Base-by-base conservation (phyloP, 2,329 filamentous ascomycete species). In the Alternaria alternata region DNA sequence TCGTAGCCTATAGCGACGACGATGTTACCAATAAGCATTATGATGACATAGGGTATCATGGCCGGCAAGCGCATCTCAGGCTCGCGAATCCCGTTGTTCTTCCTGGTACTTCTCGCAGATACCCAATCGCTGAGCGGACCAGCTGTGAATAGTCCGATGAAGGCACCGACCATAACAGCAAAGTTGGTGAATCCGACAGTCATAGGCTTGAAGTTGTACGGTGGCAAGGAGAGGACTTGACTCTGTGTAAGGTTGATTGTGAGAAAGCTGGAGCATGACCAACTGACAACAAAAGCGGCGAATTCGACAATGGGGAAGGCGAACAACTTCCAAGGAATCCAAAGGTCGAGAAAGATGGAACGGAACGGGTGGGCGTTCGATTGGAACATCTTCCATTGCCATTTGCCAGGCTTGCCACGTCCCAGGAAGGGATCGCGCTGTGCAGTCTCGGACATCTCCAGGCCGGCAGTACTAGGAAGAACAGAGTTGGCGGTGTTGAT, bases 261-360 rank as follows among this genome's bases (percentile, higher is more conserved):
- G 47, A 90, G 77, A 75, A 88, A 88, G 22, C 78, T 82, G 42
- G 81, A 85, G 55, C 85, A 86, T 8, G 81, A 82, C 85, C 86
- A 89, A 24, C 84, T 86, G 7, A 88, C 86, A 26, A 88, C 83
- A 65, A 90, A 89, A 16, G 85, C 82, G 1, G 87, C 81, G 58
- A 88, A 87, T 63, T 89, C 83, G 42, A 89, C 84, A 58, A 90
- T 89, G 0, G 88, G 88, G 73, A 87, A 90, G 0, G 81, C 66
- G 69, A 88, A 85, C 1, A 90, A 79, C 66, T 88, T 87, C 83
- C 85, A 88, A 0, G 88, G 88, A 7, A 86, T 81, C 82, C 83
- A 88, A 22, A 90, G 79, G 65, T 87, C 86, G 30, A 82, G 73
- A 2, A 85, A 42, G 28, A 89, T 78, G 22, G 79, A 81, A 65